These are phyloP conservation scores for Tulasnella sp. DNA, from an alignment of 768 basidiomycete species.

Conservation along the genomic window DNA sequence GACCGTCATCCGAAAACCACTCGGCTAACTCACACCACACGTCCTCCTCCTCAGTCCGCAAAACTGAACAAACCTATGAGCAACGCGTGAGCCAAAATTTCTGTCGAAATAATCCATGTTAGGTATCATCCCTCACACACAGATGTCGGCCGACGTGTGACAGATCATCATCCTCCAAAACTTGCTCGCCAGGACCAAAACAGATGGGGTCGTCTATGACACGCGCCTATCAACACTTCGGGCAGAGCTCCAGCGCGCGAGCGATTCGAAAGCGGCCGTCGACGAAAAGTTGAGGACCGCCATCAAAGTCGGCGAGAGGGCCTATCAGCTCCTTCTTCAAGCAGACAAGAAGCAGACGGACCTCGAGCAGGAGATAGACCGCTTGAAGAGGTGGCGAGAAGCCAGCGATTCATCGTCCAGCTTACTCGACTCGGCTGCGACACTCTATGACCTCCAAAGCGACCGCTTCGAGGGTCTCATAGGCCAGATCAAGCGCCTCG, in stretches of 20 bases:
- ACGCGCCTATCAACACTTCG: not conserved
- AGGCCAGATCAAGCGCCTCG: conserved; percentile 1
- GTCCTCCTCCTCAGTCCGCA: not conserved
- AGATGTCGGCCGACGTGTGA: not conserved
- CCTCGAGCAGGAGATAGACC: conserved; percentile 5
- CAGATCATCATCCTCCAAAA: conserved; percentile 1
- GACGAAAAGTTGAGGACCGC: conserved; percentile 7
- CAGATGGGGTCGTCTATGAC: not conserved
- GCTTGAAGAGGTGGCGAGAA: not conserved
- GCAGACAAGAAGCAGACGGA: conserved; percentile 9
- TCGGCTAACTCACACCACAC: too few species aligned
- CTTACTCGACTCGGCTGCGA: not conserved
- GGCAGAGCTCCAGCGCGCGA: not conserved
- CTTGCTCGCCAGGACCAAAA: not conserved
- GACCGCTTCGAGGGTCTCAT: not conserved
- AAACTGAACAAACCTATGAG: conserved; percentile 7
- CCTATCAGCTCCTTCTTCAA: conserved; percentile 5
- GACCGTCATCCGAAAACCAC: too few species aligned
- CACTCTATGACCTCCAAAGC: not conserved
- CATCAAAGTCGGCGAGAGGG: conserved; percentile 10
- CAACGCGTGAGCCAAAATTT: not conserved
- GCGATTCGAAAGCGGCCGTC: not conserved
- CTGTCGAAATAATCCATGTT: not conserved
- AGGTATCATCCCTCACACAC: too few species aligned
- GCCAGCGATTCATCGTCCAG: not conserved